Percentiles rank a stretch among this genome's conserved stretches.
Conservation (phyloP, 163 green algal genomes). For the Chlamydomonas reinhardtii region DNA sequence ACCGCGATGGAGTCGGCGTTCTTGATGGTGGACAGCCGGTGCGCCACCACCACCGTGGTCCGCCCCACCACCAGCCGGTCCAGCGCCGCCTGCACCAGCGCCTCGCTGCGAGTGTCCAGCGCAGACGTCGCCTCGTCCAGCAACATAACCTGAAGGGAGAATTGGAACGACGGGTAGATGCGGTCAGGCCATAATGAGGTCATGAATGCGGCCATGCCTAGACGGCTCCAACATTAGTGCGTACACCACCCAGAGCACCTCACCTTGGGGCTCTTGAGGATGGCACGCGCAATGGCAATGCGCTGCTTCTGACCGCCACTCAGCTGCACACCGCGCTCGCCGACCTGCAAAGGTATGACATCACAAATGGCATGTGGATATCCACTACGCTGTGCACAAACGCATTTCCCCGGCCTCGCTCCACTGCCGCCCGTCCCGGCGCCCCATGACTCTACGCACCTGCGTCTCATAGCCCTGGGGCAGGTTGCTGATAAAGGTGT, state of each 20-base stretch:
- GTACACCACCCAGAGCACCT: background rate
- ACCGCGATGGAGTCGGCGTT: constrained; percentile 76
- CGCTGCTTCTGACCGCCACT: constrained; percentile 81
- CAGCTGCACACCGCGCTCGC: constrained; percentile 48
- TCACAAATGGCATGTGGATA: too few species aligned
- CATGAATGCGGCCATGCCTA: too few species aligned
- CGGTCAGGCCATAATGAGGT: too few species aligned
- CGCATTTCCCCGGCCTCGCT: too few species aligned
- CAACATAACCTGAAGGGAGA: constrained; percentile 59
- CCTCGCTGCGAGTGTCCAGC: constrained; percentile 84
- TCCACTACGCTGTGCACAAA: too few species aligned
- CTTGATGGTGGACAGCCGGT: constrained; percentile 85
- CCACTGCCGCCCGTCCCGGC: too few species aligned
- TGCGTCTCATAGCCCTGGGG: constrained; percentile 78
- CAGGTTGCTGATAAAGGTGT: constrained; percentile 83
- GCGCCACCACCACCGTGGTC: constrained; percentile 81
- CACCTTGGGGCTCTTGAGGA: constrained; percentile 83
- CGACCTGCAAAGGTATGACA: constrained; percentile 11
- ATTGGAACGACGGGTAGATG: too few species aligned
- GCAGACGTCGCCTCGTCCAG: constrained; percentile 83
- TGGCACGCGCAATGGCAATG: constrained; percentile 86
- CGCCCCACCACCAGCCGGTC: constrained; percentile 75
- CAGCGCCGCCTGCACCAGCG: constrained; percentile 79
- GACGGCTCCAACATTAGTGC: too few species aligned
- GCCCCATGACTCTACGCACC: too few species aligned